Evolutionary conservation across 192 early-diverging fungal species (phyloP).

Genomic region (Glomus cerebriforme): DNA sequence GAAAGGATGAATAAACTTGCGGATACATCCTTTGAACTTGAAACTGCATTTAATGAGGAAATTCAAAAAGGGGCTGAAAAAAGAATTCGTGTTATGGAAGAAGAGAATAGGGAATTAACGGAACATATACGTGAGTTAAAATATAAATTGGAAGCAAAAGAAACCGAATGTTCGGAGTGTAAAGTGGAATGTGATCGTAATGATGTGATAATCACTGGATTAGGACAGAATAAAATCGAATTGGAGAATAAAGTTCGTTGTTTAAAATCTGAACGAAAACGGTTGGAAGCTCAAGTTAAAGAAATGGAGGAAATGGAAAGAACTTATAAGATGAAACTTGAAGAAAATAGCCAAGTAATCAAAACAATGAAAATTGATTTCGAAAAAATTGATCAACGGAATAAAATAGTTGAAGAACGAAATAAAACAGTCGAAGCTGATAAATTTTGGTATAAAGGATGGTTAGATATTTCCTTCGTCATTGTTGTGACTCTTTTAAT

Average conservation of each 20-base stretch:
- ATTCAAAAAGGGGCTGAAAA: neutral
- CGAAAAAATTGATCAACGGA: neutral
- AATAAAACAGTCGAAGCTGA: neutral
- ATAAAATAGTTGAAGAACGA: neutral
- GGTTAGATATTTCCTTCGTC: neutral
- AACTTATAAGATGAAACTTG: neutral
- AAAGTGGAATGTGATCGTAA: neutral
- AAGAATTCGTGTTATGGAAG: neutral
- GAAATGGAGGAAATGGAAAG: neutral
- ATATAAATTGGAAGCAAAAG: neutral
- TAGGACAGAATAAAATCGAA: neutral
- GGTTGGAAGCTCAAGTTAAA: neutral
- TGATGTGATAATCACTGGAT: neutral
- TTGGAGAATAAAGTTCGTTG: neutral
- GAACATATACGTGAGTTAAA: neutral
- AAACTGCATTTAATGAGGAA: neutral
- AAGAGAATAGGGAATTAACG: neutral
- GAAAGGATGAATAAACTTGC: neutral
- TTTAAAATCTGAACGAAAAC: neutral
- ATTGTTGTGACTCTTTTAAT: neutral
- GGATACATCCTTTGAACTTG: constrained; percentile 3
- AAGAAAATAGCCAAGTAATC: neutral
- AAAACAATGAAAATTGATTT: neutral
- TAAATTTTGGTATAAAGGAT: neutral
- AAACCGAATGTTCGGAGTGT: neutral